phyloP scores from a whole-genome alignment of 106 monocot genomes.

The Alisma plantagoaquatica region DNA sequence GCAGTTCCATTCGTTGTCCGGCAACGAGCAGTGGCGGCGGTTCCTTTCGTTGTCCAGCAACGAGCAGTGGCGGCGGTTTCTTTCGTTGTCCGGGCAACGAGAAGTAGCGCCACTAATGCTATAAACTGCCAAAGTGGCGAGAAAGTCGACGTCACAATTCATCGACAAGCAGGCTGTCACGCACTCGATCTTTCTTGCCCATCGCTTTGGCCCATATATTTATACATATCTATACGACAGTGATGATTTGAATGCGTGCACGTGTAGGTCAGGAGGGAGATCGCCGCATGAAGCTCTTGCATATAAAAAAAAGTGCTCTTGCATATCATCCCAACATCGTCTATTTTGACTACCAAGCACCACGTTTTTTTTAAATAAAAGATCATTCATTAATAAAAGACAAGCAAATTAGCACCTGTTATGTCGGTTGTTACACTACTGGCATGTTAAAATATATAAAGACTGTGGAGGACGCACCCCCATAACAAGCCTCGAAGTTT shows the following conservation, averaged over 20 bases:
- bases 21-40: constrained; percentile 35
- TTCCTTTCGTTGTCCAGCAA: too few species aligned
- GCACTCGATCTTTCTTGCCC: constrained; percentile 39
- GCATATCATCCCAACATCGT: constrained; percentile 75
- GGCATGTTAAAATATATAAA: too few species aligned
- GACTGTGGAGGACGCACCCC: too few species aligned
- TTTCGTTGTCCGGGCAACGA: constrained; percentile 47
- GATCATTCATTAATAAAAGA: too few species aligned
- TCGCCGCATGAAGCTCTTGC: constrained; percentile 56
- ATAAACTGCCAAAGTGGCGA: constrained; percentile 32
- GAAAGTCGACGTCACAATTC: constrained; percentile 52
- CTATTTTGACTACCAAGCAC: too few species aligned
- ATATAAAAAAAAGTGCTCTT: too few species aligned
- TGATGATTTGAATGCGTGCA: too few species aligned
- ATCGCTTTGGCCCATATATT: constrained; percentile 9
- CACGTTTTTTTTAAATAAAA: too few species aligned
- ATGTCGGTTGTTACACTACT: too few species aligned
- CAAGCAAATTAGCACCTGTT: too few species aligned
- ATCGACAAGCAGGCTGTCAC: constrained; percentile 57
- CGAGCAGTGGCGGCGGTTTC: constrained; percentile 42
- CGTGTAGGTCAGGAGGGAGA: constrained; percentile 64
- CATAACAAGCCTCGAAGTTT: too few species aligned
- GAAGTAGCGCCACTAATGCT: constrained; percentile 59
- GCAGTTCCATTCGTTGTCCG: too few species aligned
- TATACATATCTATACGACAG: neutral